phyloP scores from a whole-genome alignment of 257 asterid species.

The Gardenia jasminoides region DNA sequence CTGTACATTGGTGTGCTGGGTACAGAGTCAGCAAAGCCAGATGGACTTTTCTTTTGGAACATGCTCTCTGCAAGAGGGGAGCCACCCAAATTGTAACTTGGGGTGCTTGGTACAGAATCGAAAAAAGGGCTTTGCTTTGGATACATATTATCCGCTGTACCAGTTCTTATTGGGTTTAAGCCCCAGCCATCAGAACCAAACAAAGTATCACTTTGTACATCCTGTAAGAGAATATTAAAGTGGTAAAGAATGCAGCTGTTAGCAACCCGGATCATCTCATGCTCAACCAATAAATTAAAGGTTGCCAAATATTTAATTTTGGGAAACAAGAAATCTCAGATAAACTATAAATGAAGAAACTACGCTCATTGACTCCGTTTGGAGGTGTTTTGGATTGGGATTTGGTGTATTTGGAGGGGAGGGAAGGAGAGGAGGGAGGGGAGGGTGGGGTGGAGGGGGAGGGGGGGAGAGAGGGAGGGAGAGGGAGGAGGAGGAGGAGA shows the following conservation, averaged over 20 bases:
- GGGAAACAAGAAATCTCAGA: not conserved
- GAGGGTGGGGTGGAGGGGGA: too few relatives aligned
- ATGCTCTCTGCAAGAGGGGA: slow-evolving; percentile 44
- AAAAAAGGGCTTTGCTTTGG: slow-evolving; percentile 28
- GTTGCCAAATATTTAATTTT: not conserved
- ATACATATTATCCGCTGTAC: slow-evolving; percentile 22
- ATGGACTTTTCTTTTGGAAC: slow-evolving; percentile 49
- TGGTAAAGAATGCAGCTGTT: slow-evolving; percentile 1
- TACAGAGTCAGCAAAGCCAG: slow-evolving; percentile 67
- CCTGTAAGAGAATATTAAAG: slow-evolving; percentile 45
- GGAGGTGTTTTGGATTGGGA: too few relatives aligned
- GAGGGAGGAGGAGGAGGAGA: too few relatives aligned
- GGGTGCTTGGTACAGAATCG: slow-evolving; percentile 40
- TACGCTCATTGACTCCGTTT: not conserved
- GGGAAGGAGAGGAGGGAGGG: too few relatives aligned
- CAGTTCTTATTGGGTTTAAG: slow-evolving; percentile 79
- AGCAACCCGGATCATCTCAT: not conserved
- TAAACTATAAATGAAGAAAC: not conserved
- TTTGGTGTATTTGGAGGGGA: too few relatives aligned
- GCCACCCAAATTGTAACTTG: slow-evolving; percentile 25
- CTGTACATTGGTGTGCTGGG: slow-evolving; percentile 87
- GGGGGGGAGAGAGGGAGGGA: too few relatives aligned
- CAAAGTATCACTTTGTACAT: slow-evolving; percentile 38
- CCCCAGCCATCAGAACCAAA: slow-evolving; percentile 73
- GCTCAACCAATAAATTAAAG: too few relatives aligned